These are phyloP conservation scores for Mikania micrantha DNA, from an alignment of 129 eudicot genomes.

Conservation along the genomic window DNA sequence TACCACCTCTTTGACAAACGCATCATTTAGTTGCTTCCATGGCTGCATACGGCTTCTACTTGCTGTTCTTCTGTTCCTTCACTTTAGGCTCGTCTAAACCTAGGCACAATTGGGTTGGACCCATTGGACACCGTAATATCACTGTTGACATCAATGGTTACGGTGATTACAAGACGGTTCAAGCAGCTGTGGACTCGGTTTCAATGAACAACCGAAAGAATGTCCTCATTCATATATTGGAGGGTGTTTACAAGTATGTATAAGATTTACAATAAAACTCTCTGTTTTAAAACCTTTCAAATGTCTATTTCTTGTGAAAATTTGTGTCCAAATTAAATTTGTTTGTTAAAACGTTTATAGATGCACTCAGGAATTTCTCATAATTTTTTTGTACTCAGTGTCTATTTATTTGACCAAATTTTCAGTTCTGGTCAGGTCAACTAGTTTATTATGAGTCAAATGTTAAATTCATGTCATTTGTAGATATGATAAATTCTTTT, in stretches of 20 bases:
- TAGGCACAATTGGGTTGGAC: constrained; percentile 73
- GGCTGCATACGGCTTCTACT: constrained; percentile 22
- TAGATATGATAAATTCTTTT: too few relatives aligned
- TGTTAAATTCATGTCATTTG: too few relatives aligned
- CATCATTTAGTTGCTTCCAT: constrained; percentile 18
- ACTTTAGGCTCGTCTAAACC: constrained; percentile 14
- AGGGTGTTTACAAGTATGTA: constrained; percentile 72
- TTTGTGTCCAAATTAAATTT: too few relatives aligned
- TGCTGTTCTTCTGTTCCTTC: neutral
- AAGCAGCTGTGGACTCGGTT: constrained; percentile 74
- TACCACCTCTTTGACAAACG: neutral
- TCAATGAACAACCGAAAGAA: constrained; percentile 52
- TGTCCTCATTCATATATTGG: constrained; percentile 51
- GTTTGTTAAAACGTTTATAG: too few relatives aligned
- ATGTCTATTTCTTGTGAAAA: too few relatives aligned
- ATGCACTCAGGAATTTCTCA: too few relatives aligned
- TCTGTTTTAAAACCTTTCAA: too few relatives aligned
- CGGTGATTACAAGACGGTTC: constrained; percentile 69
- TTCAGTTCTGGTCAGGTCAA: too few relatives aligned
- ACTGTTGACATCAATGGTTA: constrained; percentile 54
- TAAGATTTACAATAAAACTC: neutral
- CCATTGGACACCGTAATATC: constrained; percentile 65
- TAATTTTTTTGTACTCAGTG: too few relatives aligned
- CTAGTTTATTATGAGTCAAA: too few relatives aligned
- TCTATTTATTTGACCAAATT: too few relatives aligned